phyloP scores from a whole-genome alignment of 257 asterid genomes.

The Solanum tacnaense region DNA sequence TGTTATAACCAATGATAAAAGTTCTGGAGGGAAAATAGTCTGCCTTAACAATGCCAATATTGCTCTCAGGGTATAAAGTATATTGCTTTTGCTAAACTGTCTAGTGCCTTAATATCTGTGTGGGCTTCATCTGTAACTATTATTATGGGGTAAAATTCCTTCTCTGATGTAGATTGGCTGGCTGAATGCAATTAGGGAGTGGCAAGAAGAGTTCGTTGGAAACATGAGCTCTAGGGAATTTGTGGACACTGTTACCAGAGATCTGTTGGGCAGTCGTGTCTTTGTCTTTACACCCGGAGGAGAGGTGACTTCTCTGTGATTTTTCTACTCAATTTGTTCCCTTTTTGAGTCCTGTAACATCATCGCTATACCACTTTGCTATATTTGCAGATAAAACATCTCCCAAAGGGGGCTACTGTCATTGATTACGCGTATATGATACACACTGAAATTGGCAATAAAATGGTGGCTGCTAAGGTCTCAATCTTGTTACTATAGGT shows the following conservation, averaged over 20 bases:
- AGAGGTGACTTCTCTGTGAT: constrained; percentile 38
- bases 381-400: constrained; percentile 61
- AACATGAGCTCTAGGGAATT: constrained; percentile 95
- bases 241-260: constrained; percentile 84
- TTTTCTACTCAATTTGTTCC: neutral
- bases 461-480: constrained; percentile 97
- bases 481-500: neutral
- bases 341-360: neutral
- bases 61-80: constrained; percentile 67
- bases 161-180: constrained; percentile 66
- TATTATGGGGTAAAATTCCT: neutral
- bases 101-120: neutral
- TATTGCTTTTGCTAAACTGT: constrained; percentile 6
- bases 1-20: constrained; percentile 38
- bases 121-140: neutral
- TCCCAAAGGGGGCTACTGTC: constrained; percentile 80
- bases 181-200: constrained; percentile 95
- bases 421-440: constrained; percentile 87
- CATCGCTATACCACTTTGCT: neutral
- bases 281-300: constrained; percentile 94
- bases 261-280: constrained; percentile 87
- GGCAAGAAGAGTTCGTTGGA: constrained; percentile 98
- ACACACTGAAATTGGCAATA: constrained; percentile 85
- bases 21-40: constrained; percentile 48
- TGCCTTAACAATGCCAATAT: constrained; percentile 84